Percentiles rank a stretch among this genome's conserved stretches.
These are phyloP conservation scores for Diospyros kaki DNA, from an alignment of 148 eudicot genomes.

Conservation along the genomic window DNA sequence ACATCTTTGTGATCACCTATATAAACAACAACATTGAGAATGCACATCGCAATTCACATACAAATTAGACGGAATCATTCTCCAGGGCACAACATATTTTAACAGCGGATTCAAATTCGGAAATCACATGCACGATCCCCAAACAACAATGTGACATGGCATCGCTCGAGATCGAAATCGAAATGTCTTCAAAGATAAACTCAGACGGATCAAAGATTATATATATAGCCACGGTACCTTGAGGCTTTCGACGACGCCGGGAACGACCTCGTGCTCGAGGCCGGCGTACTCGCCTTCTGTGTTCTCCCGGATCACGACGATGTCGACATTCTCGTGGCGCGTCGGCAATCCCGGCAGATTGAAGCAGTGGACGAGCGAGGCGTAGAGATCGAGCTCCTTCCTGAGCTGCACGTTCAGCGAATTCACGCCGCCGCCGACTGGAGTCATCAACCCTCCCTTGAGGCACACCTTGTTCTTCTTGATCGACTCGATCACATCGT, in stretches of 20 bases:
- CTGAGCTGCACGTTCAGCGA: conserved; percentile 35
- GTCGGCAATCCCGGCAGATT: conserved; percentile 35
- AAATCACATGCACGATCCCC: too few species aligned
- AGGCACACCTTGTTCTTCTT: conserved; percentile 37
- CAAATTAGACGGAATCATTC: too few species aligned
- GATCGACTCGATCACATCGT: conserved; percentile 34
- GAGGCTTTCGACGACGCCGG: conserved; percentile 41
- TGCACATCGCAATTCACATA: not conserved
- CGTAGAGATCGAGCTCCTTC: conserved; percentile 35
- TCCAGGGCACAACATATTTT: too few species aligned
- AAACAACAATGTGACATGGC: too few species aligned
- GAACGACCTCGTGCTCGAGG: conserved; percentile 45
- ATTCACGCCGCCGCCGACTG: conserved; percentile 39
- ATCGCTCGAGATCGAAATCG: too few species aligned
- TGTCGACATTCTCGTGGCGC: conserved; percentile 39
- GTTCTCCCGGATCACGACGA: conserved; percentile 41
- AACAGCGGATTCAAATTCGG: too few species aligned
- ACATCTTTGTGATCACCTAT: conserved; percentile 43
- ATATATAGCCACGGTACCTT: conserved; percentile 17
- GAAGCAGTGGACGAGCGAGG: conserved; percentile 38
- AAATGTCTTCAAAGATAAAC: too few species aligned
- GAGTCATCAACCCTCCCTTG: conserved; percentile 35
- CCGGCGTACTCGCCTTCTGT: conserved; percentile 43
- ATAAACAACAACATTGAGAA: conserved; percentile 18
- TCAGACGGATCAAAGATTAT: too few species aligned